Evolutionary conservation across 2,329 filamentous ascomycete species (phyloP).

Genomic region (Fusarium foetens): DNA sequence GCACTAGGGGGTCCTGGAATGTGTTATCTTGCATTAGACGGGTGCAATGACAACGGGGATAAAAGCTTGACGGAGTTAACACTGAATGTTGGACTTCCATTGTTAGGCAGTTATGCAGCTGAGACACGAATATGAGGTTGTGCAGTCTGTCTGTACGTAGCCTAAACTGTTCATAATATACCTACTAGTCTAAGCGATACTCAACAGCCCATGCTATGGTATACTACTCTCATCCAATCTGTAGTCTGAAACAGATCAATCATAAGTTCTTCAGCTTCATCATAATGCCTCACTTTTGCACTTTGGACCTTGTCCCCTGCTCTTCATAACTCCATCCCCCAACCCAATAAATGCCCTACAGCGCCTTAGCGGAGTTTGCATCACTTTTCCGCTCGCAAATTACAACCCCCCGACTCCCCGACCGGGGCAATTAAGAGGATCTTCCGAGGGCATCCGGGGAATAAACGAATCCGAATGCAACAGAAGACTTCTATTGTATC

Average conservation of each 20-base stretch:
- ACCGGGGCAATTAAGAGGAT: neutral
- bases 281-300: neutral
- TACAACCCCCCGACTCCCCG: conserved; percentile 10
- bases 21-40: neutral
- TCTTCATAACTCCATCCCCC: neutral
- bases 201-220: neutral
- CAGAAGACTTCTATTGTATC: neutral
- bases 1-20: neutral
- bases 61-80: conserved; percentile 1
- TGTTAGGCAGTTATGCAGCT: neutral
- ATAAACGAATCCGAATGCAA: conserved; percentile 15
- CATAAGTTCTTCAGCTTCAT: neutral
- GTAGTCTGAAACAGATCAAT: neutral
- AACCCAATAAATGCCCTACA: neutral
- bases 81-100: neutral
- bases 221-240: neutral
- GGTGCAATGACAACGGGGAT: neutral
- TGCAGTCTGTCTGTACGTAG: neutral
- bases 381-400: conserved; percentile 3
- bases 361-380: conserved; percentile 28
- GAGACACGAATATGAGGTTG: neutral
- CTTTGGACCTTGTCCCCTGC: neutral
- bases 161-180: no score
- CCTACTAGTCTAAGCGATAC: no score
- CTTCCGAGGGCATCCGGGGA: conserved; percentile 12